Conservation (phyloP, 208 protist genomes). For the Acanthamoeba lugdunensis region DNA sequence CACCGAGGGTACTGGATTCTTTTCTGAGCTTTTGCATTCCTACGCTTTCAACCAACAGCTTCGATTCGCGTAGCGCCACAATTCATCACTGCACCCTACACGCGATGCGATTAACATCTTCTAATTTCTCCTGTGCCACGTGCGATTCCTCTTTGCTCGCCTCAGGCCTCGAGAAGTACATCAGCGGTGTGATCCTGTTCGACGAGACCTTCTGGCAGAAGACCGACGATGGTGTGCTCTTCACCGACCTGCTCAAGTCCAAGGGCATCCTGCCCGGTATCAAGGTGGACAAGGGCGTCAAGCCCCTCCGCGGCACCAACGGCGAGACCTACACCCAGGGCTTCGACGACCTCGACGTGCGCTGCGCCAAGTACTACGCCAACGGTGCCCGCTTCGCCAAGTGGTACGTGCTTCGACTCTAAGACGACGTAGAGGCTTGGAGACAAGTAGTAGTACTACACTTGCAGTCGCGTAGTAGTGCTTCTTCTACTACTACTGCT, state of each 20-base stretch:
- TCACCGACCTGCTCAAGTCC: conserved; percentile 89
- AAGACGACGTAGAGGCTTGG: not conserved
- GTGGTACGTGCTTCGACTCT: conserved; percentile 87
- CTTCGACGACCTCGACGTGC: conserved; percentile 92
- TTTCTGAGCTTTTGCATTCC: not conserved
- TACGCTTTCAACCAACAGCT: not conserved
- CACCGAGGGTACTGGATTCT: conserved; percentile 62
- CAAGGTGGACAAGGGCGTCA: conserved; percentile 93
- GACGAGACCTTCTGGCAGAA: conserved; percentile 96
- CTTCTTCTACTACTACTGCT: too few relatives aligned
- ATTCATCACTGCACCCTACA: too few relatives aligned
- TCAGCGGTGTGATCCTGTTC: conserved; percentile 96
- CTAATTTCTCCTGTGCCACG: not conserved
- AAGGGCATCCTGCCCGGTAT: conserved; percentile 94
- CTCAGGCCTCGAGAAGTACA: conserved; percentile 90
- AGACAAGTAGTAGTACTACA: not conserved
- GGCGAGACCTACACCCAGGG: conserved; percentile 95
- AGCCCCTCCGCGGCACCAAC: conserved; percentile 88
- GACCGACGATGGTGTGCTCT: conserved; percentile 89
- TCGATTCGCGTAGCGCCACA: not conserved
- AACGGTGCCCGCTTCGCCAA: conserved; percentile 96
- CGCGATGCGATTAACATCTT: not conserved
- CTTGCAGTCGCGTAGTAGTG: too few relatives aligned
- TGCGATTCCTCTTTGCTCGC: not conserved
- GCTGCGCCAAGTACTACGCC: conserved; percentile 94